A percentile compares a stretch with the other conserved stretches of the same genome.
Evolutionary conservation across 768 basidiomycete species (phyloP).

Genomic region (Coprinellus micaceus): DNA sequence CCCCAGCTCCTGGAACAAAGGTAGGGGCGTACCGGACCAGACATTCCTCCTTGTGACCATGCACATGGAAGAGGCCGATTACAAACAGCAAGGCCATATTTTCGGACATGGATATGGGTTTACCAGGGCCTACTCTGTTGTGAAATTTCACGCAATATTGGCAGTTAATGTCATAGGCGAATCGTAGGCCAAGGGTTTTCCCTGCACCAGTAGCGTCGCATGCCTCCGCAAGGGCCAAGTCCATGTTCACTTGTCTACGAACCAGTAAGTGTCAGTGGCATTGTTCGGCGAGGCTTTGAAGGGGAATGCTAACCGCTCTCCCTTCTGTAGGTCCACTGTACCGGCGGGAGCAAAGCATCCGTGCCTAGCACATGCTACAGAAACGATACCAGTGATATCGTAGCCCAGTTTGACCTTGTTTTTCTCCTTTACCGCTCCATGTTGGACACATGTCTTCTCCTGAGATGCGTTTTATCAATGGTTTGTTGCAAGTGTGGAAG

Average conservation of each 20-base stretch:
- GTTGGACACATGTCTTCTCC: not conserved
- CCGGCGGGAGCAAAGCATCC: not conserved
- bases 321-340: not conserved
- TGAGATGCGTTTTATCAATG: not conserved
- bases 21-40: not conserved
- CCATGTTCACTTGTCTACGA: not conserved
- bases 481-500: no score
- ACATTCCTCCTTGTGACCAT: not conserved
- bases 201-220: not conserved
- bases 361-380: not conserved
- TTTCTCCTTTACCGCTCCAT: not conserved
- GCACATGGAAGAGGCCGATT: constrained; percentile 8
- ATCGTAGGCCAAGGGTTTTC: not conserved
- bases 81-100: not conserved
- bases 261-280: no score
- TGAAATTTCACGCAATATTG: constrained; percentile 20
- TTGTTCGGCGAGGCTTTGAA: not conserved
- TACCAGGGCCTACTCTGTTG: constrained; percentile 10
- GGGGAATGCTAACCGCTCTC: not conserved
- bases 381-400: not conserved
- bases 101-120: not conserved
- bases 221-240: not conserved
- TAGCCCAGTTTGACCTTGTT: not conserved
- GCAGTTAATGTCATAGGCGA: constrained; percentile 27
- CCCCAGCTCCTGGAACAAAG: not conserved